phyloP scores from a whole-genome alignment of 2,329 filamentous ascomycete species.

The Fusarium xylarioides region DNA sequence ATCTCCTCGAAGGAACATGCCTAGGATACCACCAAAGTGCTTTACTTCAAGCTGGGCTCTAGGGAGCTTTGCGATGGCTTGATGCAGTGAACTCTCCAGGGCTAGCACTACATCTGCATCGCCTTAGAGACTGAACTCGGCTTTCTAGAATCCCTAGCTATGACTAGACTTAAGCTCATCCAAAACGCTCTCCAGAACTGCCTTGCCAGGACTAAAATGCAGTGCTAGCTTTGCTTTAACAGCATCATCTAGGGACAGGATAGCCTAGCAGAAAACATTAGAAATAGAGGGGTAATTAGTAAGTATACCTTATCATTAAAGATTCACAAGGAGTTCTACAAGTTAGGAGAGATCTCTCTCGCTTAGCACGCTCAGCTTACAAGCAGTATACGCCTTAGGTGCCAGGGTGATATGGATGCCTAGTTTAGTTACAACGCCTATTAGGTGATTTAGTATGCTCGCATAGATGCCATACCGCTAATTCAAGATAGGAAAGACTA shows the following conservation, averaged over 20 bases:
- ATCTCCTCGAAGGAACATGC: neutral
- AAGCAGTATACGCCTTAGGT: neutral
- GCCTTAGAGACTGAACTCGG: neutral
- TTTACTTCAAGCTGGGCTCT: neutral
- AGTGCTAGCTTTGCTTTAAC: neutral
- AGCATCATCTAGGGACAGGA: neutral
- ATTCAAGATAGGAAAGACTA: fast-evolving
- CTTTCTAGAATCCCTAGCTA: neutral
- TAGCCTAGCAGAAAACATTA: neutral
- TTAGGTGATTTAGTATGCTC: neutral
- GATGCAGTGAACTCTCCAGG: neutral
- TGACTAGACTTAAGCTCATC: fast-evolving
- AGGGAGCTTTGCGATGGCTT: neutral
- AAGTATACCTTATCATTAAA: neutral
- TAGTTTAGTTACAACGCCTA: neutral
- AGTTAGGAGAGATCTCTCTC: neutral
- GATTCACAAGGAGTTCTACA: neutral
- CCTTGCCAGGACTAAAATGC: neutral
- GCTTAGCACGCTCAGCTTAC: neutral
- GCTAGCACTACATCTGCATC: neutral
- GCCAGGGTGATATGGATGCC: neutral
- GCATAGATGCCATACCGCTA: fast-evolving
- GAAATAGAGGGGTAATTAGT: neutral
- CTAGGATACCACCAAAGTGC: neutral
- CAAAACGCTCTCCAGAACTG: neutral